phyloP scores from a whole-genome alignment of 306 rosid genomes.

The Prunus fruticosa region DNA sequence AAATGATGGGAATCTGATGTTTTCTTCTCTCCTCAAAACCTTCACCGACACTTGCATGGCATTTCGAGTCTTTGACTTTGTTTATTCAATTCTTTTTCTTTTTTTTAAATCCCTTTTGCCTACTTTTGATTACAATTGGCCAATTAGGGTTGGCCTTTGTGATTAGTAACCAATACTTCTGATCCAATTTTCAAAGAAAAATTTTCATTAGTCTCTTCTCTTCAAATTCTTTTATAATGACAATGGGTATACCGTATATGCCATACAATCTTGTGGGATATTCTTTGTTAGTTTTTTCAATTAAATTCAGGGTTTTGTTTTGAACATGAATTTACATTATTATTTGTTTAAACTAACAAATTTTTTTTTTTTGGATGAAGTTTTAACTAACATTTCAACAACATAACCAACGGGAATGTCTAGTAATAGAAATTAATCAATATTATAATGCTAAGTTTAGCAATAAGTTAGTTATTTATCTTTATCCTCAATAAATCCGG shows the following conservation, averaged over 20 bases:
- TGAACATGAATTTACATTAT: too few relatives aligned
- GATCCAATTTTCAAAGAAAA: neutral
- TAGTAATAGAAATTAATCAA: too few relatives aligned
- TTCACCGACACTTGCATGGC: constrained; percentile 30
- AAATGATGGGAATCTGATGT: constrained; percentile 12
- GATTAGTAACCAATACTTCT: neutral
- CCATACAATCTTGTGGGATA: neutral
- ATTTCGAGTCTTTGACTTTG: constrained; percentile 5
- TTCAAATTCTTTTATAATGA: too few relatives aligned
- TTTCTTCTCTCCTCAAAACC: neutral
- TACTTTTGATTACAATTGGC: neutral
- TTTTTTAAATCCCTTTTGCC: neutral
- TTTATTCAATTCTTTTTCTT: neutral
- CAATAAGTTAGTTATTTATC: too few relatives aligned
- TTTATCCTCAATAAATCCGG: too few relatives aligned
- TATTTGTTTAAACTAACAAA: too few relatives aligned
- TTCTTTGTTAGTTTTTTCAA: neutral
- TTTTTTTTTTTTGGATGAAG: too few relatives aligned
- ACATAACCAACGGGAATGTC: too few relatives aligned
- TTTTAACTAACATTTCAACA: too few relatives aligned
- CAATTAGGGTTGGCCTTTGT: neutral
- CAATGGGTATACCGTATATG: neutral
- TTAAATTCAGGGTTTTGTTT: too few relatives aligned
- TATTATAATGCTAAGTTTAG: too few relatives aligned
- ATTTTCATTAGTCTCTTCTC: too few relatives aligned